These are phyloP conservation scores for Diaporthe sp. DNA, from an alignment of 2,329 filamentous ascomycete species.

Conservation along the genomic window DNA sequence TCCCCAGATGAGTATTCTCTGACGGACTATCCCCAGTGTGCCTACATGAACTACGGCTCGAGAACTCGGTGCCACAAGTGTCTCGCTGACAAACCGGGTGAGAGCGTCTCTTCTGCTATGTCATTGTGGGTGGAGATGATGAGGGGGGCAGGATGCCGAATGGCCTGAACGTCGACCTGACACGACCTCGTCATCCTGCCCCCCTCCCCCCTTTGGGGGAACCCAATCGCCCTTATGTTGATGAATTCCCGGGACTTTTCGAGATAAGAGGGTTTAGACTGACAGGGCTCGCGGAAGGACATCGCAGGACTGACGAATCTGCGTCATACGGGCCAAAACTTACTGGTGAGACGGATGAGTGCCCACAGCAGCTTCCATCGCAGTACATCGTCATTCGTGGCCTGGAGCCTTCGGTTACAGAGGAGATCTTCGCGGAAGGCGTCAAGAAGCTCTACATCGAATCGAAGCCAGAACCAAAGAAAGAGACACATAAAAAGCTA, in stretches of 20 bases:
- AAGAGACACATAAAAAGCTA: conserved; percentile 60
- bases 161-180: neutral
- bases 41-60: conserved; percentile 65
- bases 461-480: conserved; percentile 55
- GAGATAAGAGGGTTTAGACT: neutral
- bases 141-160: neutral
- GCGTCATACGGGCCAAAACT: conserved; percentile 47
- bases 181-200: neutral
- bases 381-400: conserved; percentile 82
- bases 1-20: neutral
- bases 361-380: conserved; percentile 65
- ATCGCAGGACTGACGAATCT: conserved; percentile 36
- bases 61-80: conserved; percentile 68
- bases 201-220: neutral
- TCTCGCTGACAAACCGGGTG: conserved; percentile 63
- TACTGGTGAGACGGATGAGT: conserved; percentile 56
- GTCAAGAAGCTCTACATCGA: conserved; percentile 77
- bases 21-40: conserved; percentile 53
- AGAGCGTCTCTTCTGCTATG: conserved; percentile 37
- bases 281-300: conserved; percentile 31
- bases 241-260: neutral
- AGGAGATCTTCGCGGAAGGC: conserved; percentile 78
- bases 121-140: neutral
- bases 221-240: neutral
- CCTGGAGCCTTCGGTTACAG: conserved; percentile 75